Evolutionary conservation across 768 basidiomycete species (phyloP), one percentile per base, ranked within the genome.

Genomic region (Tylopilus sp.): DNA sequence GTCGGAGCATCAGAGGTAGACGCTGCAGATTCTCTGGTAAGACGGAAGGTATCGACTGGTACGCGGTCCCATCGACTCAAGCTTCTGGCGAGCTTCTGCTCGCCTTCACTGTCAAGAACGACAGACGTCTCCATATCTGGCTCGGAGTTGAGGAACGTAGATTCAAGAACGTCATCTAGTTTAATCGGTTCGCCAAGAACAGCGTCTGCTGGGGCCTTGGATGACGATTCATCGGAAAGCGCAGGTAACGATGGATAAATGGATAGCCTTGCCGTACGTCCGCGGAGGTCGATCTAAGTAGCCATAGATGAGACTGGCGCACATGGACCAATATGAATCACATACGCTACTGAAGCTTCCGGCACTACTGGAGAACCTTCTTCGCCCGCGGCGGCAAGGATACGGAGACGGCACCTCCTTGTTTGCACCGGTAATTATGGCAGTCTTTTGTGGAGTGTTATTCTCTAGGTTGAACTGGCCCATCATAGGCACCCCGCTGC

Each of bases 91-190:
- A 79, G 77, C 47, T 68, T 69, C 8, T 73, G 72, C 37, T 71
- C 72, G 42, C 55, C 59, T 33, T 78, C 77, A 41, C 59, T 70
- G 25, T 71, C 70, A 37, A 64, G 61, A 14, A 67, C 65, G 17
- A 65, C 58, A 34, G 63, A 65, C 53, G 59, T 52, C 45, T 62
- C 67, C 16, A 53, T 52, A 45, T 78, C 76, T 17, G 73, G 76
- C 45, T 85, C 85, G 0, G 78, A 76, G 59, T 83, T 84, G 19
- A 90, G 72, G 68, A 87, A 82, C 0, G 89, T 84, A 1, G 84
- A 76, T 52, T 92, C 87, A 31, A 92, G 75, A 17, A 92, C 88
- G 59, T 92, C 89, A 60, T 88, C 82, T 21, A 92, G 76, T 55
- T 72, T 72, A 31, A 82, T 76, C 12, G 81, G 74, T 53, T 84